Evolutionary conservation across 345 rosid genomes (phyloP), one percentile per base, ranked within the genome.

Genomic region (Eucalyptus urophylla): DNA sequence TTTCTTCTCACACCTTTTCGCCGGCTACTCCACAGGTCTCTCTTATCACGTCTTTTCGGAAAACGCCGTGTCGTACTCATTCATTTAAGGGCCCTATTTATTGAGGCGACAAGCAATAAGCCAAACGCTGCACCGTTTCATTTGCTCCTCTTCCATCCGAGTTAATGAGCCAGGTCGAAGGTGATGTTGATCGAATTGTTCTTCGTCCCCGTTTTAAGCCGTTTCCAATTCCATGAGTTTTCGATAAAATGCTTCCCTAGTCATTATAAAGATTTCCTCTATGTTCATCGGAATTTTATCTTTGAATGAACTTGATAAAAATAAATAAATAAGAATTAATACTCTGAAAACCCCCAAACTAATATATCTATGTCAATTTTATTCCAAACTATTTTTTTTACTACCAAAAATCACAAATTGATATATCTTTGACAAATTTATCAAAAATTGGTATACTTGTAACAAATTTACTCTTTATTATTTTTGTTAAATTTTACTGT

Each of bases 331-430:
- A 49, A 49, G 6, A 13, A 13, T 49, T 49, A 49, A 43, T 49
- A 49, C 6, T 49, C 1, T 49, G 6, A 49, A 49, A 49, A 49
- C 13, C 1, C 6, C 15, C 2, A 49, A 49, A 49, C 1, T 49
- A 49, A 49, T 49, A 49, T 0, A 49, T 2, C 0, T 49, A 49
- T 13, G 0, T 0, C 6, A 49, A 49, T 49, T 49, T 49, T 49
- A 49, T 49, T 49, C 50, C 0, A 49, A 49, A 49, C 1, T 49
- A 49, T 49, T 13, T 49, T 49, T 49, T 49, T 49, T 5, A 49
- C 1, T 49, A 49, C 1, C 2, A 13, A 49, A 49, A 49, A 49
- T 49, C 50, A 6, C 6, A 49, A 49, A 49, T 49, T 13, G 1
- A 49, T 49, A 49, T 49, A 49, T 0, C 0, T 49, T 49, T 49